phyloP scores from a whole-genome alignment of 2,329 filamentous ascomycete species.

The Fusarium palustre region DNA sequence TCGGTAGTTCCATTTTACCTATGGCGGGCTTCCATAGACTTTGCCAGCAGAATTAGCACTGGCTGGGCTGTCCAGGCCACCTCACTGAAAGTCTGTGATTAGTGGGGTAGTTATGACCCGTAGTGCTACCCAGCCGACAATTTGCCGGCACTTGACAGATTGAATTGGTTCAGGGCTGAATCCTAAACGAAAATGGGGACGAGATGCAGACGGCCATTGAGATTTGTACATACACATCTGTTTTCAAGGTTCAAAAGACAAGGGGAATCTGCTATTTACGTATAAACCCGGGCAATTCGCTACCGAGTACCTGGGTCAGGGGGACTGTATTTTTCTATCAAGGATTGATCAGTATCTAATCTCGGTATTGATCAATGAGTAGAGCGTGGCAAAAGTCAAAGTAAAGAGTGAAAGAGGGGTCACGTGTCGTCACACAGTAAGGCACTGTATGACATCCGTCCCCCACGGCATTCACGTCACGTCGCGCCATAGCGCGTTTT shows the following conservation, averaged over 20 bases:
- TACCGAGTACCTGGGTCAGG: slow-evolving; percentile 38
- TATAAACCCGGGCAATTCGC: slow-evolving; percentile 26
- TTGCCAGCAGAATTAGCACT: slow-evolving; percentile 31
- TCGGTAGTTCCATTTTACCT: slow-evolving; percentile 20
- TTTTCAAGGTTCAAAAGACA: slow-evolving; percentile 3
- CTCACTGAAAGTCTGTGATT: slow-evolving; percentile 31
- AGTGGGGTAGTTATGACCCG: slow-evolving; percentile 36
- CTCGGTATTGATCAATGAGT: slow-evolving; percentile 24
- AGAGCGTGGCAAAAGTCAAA: slow-evolving; percentile 33
- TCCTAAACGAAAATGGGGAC: slow-evolving; percentile 49
- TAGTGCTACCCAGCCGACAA: slow-evolving; percentile 42
- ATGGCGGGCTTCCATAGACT: slow-evolving; percentile 2
- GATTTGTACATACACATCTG: slow-evolving; percentile 16
- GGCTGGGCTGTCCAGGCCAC: slow-evolving; percentile 28
- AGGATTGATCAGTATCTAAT: slow-evolving; percentile 26
- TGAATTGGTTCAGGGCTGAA: slow-evolving; percentile 50
- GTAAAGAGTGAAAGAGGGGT: slow-evolving; percentile 11
- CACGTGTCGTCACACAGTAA: slow-evolving; percentile 24
- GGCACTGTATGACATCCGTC: slow-evolving; percentile 11
- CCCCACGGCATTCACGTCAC: slow-evolving; percentile 4
- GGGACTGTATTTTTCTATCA: slow-evolving; percentile 16
- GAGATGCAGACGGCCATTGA: slow-evolving; percentile 29
- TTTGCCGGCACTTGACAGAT: slow-evolving; percentile 46
- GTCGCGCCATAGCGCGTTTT: slow-evolving; percentile 27
- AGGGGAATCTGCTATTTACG: not conserved